Conservation (phyloP, 331 rosid species). For the Quercus tomentella region DNA sequence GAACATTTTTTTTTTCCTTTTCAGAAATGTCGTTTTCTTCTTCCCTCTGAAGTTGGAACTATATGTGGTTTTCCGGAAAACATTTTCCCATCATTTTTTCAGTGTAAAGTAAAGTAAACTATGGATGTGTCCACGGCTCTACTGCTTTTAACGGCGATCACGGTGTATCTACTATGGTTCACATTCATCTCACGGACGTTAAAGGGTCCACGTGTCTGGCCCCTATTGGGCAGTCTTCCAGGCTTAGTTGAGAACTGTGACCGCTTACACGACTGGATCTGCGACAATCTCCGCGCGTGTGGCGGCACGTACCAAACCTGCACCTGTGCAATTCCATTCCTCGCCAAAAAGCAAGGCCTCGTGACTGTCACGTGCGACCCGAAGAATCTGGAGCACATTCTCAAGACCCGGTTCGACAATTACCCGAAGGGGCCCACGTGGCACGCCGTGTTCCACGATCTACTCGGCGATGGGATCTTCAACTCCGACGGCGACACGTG, state of each 20-base stretch:
- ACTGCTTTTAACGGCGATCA: conserved; percentile 64
- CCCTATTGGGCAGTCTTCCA: conserved; percentile 79
- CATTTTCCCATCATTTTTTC: neutral
- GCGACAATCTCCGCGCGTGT: conserved; percentile 82
- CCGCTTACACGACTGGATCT: conserved; percentile 94
- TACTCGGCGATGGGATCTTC: conserved; percentile 81
- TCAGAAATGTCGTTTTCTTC: too few relatives aligned
- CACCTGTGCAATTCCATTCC: conserved; percentile 84
- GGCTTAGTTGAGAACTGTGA: conserved; percentile 78
- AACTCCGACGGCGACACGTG: conserved; percentile 90
- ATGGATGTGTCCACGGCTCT: conserved; percentile 77
- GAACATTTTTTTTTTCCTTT: too few relatives aligned
- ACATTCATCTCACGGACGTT: conserved; percentile 85
- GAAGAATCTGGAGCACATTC: conserved; percentile 73
- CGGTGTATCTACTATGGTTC: conserved; percentile 73
- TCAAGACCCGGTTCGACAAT: conserved; percentile 82
- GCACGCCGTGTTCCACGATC: conserved; percentile 87
- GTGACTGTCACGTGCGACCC: conserved; percentile 99
- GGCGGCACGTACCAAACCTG: conserved; percentile 98
- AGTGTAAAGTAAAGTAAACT: neutral
- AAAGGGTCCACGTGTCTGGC: conserved; percentile 91
- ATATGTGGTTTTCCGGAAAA: neutral
- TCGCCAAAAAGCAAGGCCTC: conserved; percentile 81
- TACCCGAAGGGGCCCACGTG: conserved; percentile 93
- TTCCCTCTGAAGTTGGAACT: too few relatives aligned